These are phyloP conservation scores for Alternaria alternata DNA, from an alignment of 2,329 filamentous ascomycete genomes.

Conservation along the genomic window DNA sequence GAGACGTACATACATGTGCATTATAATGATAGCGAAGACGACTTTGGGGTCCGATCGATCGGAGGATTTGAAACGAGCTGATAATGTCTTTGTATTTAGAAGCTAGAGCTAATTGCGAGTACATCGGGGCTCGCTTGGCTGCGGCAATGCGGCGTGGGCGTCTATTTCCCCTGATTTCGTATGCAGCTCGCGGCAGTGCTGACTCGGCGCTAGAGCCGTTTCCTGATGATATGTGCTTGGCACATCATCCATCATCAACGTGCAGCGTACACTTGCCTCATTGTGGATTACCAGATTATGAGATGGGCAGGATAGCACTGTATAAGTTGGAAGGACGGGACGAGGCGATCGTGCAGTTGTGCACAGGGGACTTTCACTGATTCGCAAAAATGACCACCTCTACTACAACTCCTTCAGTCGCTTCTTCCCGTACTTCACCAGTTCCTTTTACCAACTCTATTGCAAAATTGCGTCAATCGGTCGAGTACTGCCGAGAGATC, in stretches of 20 bases:
- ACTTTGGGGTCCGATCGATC: not conserved
- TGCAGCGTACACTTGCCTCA: not conserved
- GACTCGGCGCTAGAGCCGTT: constrained; percentile 7
- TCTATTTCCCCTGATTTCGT: not conserved
- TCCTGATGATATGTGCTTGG: constrained; percentile 5
- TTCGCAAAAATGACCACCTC: not conserved
- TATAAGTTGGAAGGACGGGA: not conserved
- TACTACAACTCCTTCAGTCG: not conserved
- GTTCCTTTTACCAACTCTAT: not conserved
- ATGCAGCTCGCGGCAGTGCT: constrained; percentile 7
- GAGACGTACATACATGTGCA: not conserved
- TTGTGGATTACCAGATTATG: not conserved
- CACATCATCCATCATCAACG: constrained; percentile 3
- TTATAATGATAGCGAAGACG: not conserved
- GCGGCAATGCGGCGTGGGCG: not conserved
- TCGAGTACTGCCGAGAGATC: not conserved
- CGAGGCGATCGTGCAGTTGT: not conserved
- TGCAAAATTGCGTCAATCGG: not conserved
- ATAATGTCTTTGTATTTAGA: constrained; percentile 4
- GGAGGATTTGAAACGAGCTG: not conserved
- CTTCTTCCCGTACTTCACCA: not conserved
- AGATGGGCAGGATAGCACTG: not conserved
- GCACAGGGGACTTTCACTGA: not conserved
- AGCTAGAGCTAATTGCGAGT: not conserved
- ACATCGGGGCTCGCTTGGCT: not conserved